A percentile compares a stretch with the other conserved stretches of the same genome.
Conservation (phyloP, 2,329 filamentous ascomycete genomes). For the Aspergillus fijiensis region DNA sequence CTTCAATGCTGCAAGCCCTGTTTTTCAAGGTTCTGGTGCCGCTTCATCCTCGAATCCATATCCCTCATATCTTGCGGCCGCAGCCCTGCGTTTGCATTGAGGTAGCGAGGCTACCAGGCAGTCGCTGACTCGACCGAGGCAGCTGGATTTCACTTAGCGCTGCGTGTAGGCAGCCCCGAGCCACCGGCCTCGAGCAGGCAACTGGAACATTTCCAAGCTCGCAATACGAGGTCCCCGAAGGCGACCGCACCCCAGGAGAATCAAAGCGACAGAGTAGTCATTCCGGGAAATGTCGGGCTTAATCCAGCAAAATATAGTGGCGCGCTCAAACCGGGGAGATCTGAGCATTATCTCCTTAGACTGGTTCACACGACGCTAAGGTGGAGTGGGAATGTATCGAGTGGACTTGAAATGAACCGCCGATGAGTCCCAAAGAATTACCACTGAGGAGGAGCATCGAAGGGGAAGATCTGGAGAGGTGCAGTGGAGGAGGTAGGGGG, state of each 20-base stretch:
- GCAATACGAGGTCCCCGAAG: neutral
- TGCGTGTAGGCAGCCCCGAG: conserved; percentile 1
- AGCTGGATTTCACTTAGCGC: neutral
- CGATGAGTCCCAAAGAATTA: neutral
- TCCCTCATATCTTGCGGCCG: neutral
- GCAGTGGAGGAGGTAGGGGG: too few relatives aligned
- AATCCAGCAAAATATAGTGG: neutral
- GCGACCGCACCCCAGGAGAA: neutral
- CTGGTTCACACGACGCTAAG: neutral
- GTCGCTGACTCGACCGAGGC: neutral
- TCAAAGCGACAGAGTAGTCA: neutral
- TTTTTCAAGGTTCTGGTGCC: neutral
- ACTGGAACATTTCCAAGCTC: neutral
- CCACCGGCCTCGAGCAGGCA: conserved; percentile 1
- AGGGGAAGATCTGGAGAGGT: neutral
- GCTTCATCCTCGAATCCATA: neutral
- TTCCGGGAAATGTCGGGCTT: neutral
- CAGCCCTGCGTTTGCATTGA: neutral
- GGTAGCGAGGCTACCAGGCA: neutral
- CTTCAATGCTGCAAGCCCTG: neutral
- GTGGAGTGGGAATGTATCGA: neutral
- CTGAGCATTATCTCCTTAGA: neutral
- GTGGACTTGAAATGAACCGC: neutral
- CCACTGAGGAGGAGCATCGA: neutral
- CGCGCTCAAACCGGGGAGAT: neutral